Conservation (phyloP, 2,329 filamentous ascomycete genomes). For the Cordyceps cateniannulata region DNA sequence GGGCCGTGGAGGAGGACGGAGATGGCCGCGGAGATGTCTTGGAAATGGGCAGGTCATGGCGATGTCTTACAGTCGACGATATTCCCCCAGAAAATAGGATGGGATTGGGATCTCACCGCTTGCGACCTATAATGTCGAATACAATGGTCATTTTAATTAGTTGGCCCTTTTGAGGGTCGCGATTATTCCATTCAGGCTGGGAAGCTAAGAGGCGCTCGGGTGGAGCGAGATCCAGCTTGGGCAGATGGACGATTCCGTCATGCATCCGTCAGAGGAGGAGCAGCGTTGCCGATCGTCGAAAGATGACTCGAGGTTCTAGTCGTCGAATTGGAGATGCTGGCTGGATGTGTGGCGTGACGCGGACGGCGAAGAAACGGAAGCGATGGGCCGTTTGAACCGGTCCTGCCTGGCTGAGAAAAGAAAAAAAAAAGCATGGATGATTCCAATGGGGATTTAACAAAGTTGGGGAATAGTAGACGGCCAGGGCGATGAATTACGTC, state of each 20-base stretch:
- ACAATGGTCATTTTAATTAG: not conserved
- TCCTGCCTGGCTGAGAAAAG: not conserved
- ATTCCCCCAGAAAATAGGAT: too few species aligned
- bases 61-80: too few species aligned
- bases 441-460: too few species aligned
- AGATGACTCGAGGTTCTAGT: not conserved
- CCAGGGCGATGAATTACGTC: not conserved
- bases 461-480: not conserved
- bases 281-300: not conserved
- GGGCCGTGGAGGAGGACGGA: not conserved
- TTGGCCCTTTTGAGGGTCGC: too few species aligned
- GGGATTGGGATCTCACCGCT: too few species aligned
- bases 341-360: not conserved
- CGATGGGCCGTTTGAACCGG: not conserved
- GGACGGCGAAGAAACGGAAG: not conserved
- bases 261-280: not conserved
- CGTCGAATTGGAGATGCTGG: not conserved
- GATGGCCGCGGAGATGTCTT: not conserved
- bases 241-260: constrained; percentile 1
- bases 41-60: too few species aligned
- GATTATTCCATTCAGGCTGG: too few species aligned
- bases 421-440: too few species aligned
- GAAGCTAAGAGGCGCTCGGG: not conserved
- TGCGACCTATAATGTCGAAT: not conserved
- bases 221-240: not conserved